phyloP scores from a whole-genome alignment of 495 filamentous ascomycete species.

The Penicilliopsis zonata region DNA sequence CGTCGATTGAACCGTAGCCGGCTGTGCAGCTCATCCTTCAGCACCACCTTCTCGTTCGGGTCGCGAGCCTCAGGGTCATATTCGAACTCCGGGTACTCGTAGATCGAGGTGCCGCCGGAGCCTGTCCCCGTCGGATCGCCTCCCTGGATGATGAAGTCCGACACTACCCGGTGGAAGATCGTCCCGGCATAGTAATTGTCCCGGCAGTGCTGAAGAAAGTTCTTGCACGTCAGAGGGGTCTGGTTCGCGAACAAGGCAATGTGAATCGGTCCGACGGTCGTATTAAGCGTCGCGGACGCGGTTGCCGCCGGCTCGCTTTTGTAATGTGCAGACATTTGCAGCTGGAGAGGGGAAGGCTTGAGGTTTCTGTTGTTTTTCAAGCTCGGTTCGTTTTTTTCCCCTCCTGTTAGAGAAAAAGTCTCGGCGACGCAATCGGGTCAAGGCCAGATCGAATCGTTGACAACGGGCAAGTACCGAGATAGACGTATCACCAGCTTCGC shows the following conservation, averaged over 20 bases:
- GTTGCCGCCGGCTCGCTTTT: slow-evolving; percentile 89
- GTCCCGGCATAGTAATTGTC: slow-evolving; percentile 92
- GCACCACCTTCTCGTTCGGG: slow-evolving; percentile 46
- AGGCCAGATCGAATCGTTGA: no score
- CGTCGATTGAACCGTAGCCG: slow-evolving; percentile 86
- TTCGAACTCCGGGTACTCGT: slow-evolving; percentile 70
- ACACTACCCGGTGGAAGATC: slow-evolving; percentile 85
- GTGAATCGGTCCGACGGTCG: slow-evolving; percentile 74
- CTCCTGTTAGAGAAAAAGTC: no score
- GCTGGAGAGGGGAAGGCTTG: no score
- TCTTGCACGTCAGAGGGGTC: slow-evolving; percentile 78
- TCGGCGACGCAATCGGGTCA: no score
- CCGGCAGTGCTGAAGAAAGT: slow-evolving; percentile 90
- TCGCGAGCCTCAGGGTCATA: slow-evolving; percentile 51
- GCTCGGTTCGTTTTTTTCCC: no score
- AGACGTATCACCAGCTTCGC: no score
- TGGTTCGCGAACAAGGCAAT: slow-evolving; percentile 92
- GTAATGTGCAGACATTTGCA: slow-evolving; percentile 82
- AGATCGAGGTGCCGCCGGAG: slow-evolving; percentile 81
- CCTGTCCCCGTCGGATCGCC: slow-evolving; percentile 91
- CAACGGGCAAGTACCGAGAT: no score
- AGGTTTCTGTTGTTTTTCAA: no score
- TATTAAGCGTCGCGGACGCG: slow-evolving; percentile 79
- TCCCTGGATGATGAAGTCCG: slow-evolving; percentile 87
- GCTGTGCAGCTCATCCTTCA: slow-evolving; percentile 85